Evolutionary conservation across 2,329 filamentous ascomycete species (phyloP).

Genomic region (Penicillium sp.): DNA sequence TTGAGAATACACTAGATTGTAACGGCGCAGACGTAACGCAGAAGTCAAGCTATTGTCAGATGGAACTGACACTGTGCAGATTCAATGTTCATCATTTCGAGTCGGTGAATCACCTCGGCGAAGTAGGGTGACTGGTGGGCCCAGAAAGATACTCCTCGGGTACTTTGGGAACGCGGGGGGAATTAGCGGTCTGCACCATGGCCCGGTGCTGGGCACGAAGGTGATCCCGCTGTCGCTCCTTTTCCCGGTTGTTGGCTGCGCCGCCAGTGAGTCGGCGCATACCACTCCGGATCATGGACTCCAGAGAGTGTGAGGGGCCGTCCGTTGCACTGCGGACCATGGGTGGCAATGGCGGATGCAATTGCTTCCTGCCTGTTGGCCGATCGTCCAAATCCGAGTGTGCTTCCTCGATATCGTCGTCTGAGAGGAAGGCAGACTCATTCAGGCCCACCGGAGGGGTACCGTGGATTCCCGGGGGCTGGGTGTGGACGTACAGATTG

Average conservation of each 20-base stretch:
- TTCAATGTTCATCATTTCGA: too few species aligned
- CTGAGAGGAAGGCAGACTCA: slow-evolving; percentile 63
- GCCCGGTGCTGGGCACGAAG: slow-evolving; percentile 45
- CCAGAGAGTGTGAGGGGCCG: slow-evolving; percentile 41
- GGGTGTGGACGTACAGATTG: slow-evolving; percentile 45
- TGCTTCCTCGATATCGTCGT: slow-evolving; percentile 73
- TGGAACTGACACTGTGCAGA: too few species aligned
- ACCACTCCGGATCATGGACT: slow-evolving; percentile 46
- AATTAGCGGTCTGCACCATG: slow-evolving; percentile 37
- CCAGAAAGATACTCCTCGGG: slow-evolving; percentile 47
- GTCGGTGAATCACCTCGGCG: slow-evolving; percentile 29
- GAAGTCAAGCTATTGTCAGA: background rate
- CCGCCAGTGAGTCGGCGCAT: slow-evolving; percentile 49
- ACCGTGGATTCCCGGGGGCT: slow-evolving; percentile 51
- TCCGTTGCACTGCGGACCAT: slow-evolving; percentile 38
- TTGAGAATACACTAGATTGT: slow-evolving; percentile 7
- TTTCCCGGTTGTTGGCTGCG: slow-evolving; percentile 41
- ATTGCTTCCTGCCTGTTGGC: slow-evolving; percentile 26
- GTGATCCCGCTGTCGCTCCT: slow-evolving; percentile 46
- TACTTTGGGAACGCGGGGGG: slow-evolving; percentile 48
- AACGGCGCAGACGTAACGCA: slow-evolving; percentile 1
- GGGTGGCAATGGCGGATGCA: slow-evolving; percentile 21
- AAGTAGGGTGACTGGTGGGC: slow-evolving; percentile 36
- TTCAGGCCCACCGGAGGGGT: slow-evolving; percentile 47
- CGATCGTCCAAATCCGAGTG: slow-evolving; percentile 82